These are phyloP conservation scores for Fusarium brevicatenulatum DNA, from an alignment of 2,329 filamentous ascomycete species.

Conservation along the genomic window DNA sequence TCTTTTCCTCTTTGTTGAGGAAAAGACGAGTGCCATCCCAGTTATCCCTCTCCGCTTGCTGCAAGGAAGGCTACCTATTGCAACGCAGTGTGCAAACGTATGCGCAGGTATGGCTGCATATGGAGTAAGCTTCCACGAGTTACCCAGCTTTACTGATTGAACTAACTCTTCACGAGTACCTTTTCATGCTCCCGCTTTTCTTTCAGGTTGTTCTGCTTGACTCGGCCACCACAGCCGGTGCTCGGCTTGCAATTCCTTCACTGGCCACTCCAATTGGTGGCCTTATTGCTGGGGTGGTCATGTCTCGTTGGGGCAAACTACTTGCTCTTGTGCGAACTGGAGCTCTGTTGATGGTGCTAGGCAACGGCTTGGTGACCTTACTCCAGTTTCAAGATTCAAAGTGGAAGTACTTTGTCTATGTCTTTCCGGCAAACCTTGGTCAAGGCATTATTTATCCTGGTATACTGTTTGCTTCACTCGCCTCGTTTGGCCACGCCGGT, in stretches of 20 bases:
- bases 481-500: conserved; percentile 71
- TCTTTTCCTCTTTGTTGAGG: conserved; percentile 60
- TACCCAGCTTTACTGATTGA: not conserved
- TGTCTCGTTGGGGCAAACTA: conserved; percentile 65
- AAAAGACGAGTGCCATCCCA: conserved; percentile 60
- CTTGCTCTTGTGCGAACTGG: conserved; percentile 63
- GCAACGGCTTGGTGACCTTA: conserved; percentile 62
- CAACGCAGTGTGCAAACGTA: conserved; percentile 67
- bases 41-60: conserved; percentile 68
- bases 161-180: conserved; percentile 55
- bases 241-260: conserved; percentile 71
- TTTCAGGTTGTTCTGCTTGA: conserved; percentile 75
- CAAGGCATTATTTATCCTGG: conserved; percentile 69
- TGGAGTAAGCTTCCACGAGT: conserved; percentile 58
- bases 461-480: conserved; percentile 69
- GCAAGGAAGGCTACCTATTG: conserved; percentile 62
- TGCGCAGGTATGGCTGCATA: conserved; percentile 71
- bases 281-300: conserved; percentile 65
- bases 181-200: conserved; percentile 77
- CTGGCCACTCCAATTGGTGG: conserved; percentile 68
- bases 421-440: conserved; percentile 68
- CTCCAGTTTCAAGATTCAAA: conserved; percentile 60
- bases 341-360: conserved; percentile 61
- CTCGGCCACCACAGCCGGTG: conserved; percentile 70
- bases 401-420: conserved; percentile 66